Evolutionary conservation across 2,329 filamentous ascomycete genomes (phyloP).

Genomic region (Stromatinia cepivora): DNA sequence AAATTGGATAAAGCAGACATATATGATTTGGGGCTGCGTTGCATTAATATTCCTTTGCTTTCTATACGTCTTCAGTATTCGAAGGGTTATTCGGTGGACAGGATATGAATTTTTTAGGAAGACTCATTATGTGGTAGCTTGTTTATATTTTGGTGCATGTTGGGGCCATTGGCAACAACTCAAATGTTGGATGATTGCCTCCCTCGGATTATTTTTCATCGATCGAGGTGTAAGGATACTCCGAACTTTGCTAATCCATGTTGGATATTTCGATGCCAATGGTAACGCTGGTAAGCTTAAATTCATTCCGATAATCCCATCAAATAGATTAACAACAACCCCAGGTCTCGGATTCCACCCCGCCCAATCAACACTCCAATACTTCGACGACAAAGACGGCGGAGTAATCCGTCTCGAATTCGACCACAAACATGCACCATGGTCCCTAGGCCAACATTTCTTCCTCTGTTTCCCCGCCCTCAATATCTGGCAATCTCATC

Average conservation of each 20-base stretch:
- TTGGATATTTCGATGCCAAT: conserved; percentile 48
- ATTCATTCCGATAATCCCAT: no score
- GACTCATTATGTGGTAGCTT: conserved; percentile 64
- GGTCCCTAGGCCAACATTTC: conserved; percentile 70
- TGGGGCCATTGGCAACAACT: conserved; percentile 73
- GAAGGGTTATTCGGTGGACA: conserved; percentile 60
- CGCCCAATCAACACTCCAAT: conserved; percentile 14
- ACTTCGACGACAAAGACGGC: conserved; percentile 44
- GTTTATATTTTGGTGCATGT: conserved; percentile 72
- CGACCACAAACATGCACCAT: conserved; percentile 64
- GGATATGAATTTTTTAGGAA: conserved; percentile 80
- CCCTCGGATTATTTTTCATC: conserved; percentile 62
- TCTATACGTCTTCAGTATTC: conserved; percentile 59
- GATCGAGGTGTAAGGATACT: conserved; percentile 61
- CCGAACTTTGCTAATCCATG: conserved; percentile 61
- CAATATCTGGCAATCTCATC: conserved; percentile 74
- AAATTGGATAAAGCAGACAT: conserved; percentile 61
- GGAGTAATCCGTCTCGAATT: conserved; percentile 68
- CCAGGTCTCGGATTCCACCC: conserved; percentile 19
- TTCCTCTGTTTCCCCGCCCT: conserved; percentile 74
- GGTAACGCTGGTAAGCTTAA: conserved; percentile 36
- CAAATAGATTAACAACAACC: no score
- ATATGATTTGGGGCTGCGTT: conserved; percentile 70
- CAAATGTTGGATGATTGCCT: conserved; percentile 55
- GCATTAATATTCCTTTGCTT: conserved; percentile 65